Conservation (phyloP, 768 basidiomycete species). For the Sistotremastrum niveocremeum region DNA sequence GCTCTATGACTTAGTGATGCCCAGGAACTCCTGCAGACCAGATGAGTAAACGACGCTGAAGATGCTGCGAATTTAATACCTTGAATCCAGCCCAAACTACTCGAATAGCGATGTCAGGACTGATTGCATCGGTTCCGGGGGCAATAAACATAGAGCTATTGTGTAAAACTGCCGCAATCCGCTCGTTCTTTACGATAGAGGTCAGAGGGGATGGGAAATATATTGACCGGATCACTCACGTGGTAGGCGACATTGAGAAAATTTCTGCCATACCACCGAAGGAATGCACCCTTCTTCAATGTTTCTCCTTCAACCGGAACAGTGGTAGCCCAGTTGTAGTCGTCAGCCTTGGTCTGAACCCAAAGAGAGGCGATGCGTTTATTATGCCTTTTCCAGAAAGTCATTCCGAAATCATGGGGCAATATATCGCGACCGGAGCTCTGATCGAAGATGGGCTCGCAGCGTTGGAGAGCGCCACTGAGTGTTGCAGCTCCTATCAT, state of each 20-base stretch:
- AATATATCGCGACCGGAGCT: neutral
- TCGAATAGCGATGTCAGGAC: no score
- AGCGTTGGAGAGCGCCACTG: conserved; percentile 2
- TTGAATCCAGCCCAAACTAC: no score
- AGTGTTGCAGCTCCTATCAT: conserved; percentile 8
- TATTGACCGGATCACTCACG: conserved; percentile 1
- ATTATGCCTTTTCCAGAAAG: conserved; percentile 6
- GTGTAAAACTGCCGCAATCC: no score
- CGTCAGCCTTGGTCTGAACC: neutral
- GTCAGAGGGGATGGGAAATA: no score
- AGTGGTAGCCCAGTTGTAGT: conserved; percentile 8
- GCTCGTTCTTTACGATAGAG: no score
- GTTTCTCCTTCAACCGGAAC: conserved; percentile 6
- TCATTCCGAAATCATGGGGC: conserved; percentile 3
- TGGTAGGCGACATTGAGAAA: conserved; percentile 2
- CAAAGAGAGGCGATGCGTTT: neutral
- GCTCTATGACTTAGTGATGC: no score
- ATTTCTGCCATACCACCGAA: conserved; percentile 5
- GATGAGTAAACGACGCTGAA: no score
- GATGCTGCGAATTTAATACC: no score
- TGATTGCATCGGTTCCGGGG: no score
- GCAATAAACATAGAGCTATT: no score
- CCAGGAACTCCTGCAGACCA: no score
- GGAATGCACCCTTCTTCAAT: neutral
- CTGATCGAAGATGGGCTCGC: neutral